A percentile compares a stretch with the other conserved stretches of the same genome.
Evolutionary conservation across 1,284 basidiomycete species (phyloP).

Genomic region (Microbotryum silenes-acaulis): DNA sequence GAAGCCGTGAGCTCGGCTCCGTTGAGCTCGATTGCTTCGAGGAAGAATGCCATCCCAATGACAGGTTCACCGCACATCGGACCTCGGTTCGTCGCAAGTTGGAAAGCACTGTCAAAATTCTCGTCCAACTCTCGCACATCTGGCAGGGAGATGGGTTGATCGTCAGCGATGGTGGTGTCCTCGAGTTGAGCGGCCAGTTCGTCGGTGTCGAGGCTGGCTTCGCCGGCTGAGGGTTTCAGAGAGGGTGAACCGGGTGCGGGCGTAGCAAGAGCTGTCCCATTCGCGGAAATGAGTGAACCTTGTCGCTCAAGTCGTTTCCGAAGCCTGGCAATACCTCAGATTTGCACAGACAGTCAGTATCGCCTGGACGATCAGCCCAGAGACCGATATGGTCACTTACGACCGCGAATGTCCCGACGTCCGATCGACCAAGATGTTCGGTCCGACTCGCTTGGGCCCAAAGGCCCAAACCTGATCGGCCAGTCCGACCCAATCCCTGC

Average conservation of each 20-base stretch:
- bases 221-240: constrained; percentile 10
- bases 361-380: background rate
- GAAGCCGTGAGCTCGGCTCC: constrained; percentile 41
- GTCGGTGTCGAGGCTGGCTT: constrained; percentile 8
- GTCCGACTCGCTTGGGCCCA: constrained; percentile 78
- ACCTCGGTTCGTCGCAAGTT: constrained; percentile 86
- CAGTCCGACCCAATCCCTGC: constrained; percentile 72
- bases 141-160: constrained; percentile 11
- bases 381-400: constrained; percentile 29
- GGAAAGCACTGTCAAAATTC: constrained; percentile 86
- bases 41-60: constrained; percentile 83
- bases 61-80: constrained; percentile 93
- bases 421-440: constrained; percentile 74
- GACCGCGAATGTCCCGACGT: constrained; percentile 38
- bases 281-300: constrained; percentile 18
- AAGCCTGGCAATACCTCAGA: constrained; percentile 12
- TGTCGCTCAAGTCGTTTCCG: constrained; percentile 29
- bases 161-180: constrained; percentile 11
- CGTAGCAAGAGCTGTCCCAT: constrained; percentile 10
- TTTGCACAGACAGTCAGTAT: background rate
- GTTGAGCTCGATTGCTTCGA: constrained; percentile 62
- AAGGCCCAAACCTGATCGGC: constrained; percentile 78
- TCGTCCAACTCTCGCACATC: constrained; percentile 60
- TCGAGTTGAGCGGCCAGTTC: constrained; percentile 21
- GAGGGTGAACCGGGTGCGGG: constrained; percentile 15